Percentiles rank a stretch among this genome's conserved stretches.
phyloP scores from a whole-genome alignment of 371 early-diverging fungal genomes.

The Thermomucor indicae-seudaticae region DNA sequence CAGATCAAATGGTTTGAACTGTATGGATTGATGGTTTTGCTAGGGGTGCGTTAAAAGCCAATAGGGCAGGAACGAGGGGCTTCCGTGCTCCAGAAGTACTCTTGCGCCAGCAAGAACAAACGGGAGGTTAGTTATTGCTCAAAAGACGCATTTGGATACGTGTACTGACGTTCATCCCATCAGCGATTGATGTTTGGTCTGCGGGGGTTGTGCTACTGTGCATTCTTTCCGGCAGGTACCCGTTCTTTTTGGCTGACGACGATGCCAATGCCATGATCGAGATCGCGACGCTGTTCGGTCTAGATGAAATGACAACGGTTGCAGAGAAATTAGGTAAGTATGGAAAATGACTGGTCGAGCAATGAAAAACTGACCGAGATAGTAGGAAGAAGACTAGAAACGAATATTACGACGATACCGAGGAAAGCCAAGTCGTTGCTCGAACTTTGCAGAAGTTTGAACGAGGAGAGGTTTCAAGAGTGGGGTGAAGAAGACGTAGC shows the following conservation, averaged over 20 bases:
- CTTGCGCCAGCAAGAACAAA: constrained; percentile 81
- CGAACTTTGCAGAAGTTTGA: not conserved
- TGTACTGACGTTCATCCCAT: too few relatives aligned
- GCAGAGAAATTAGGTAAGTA: not conserved
- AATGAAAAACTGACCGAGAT: not conserved
- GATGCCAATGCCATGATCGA: not conserved
- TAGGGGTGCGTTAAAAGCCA: constrained; percentile 76
- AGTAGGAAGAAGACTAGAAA: not conserved
- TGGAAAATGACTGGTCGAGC: not conserved
- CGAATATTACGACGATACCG: not conserved
- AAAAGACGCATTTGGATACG: too few relatives aligned
- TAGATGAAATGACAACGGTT: not conserved
- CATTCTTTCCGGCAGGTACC: not conserved
- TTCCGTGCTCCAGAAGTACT: constrained; percentile 98
- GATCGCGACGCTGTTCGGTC: not conserved
- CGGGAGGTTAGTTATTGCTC: constrained; percentile 63
- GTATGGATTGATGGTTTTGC: not conserved
- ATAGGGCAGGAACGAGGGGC: constrained; percentile 98
- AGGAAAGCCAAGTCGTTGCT: not conserved
- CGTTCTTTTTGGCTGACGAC: not conserved
- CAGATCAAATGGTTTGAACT: not conserved
- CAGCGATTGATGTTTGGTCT: not conserved
- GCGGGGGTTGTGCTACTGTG: not conserved
- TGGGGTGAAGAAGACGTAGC: not conserved
- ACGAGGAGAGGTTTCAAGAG: not conserved